Conservation (phyloP, 345 rosid species). For the Laguncularia racemosa region DNA sequence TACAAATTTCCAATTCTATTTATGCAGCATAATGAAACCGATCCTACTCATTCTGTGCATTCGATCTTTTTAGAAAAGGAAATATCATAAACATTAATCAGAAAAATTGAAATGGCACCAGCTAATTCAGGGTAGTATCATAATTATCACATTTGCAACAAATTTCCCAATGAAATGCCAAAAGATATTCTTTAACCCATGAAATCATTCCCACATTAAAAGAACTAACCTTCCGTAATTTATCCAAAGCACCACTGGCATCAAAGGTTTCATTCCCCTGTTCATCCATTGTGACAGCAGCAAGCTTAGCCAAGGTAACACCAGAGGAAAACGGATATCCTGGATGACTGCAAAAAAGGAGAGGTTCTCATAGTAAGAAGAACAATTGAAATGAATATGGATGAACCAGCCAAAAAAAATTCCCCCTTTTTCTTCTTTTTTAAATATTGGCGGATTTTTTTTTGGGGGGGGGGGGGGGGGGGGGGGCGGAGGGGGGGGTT, state of each 20-base stretch:
- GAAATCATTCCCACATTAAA: conserved; percentile 14
- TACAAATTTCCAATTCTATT: too few relatives aligned
- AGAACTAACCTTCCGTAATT: conserved; percentile 74
- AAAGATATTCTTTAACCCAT: neutral
- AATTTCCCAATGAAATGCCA: neutral
- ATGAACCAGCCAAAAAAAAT: neutral
- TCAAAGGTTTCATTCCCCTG: conserved; percentile 97
- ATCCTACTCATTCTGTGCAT: too few relatives aligned
- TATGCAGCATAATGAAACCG: too few relatives aligned
- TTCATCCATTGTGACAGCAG: conserved; percentile 98
- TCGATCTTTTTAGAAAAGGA: too few relatives aligned
- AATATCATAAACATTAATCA: too few relatives aligned
- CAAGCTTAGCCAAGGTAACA: conserved; percentile 89
- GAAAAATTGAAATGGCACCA: too few relatives aligned
- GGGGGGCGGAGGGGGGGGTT: too few relatives aligned
- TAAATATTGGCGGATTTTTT: too few relatives aligned
- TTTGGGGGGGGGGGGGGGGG: too few relatives aligned
- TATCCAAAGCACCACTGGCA: conserved; percentile 95
- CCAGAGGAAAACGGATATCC: conserved; percentile 92
- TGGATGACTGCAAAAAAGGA: conserved; percentile 48
- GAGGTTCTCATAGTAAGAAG: conserved; percentile 16
- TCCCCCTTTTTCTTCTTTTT: too few relatives aligned
- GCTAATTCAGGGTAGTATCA: too few relatives aligned
- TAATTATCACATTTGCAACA: too few relatives aligned
- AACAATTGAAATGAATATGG: neutral